A percentile compares a stretch with the other conserved stretches of the same genome.
Conservation (phyloP, 1,139 yeast genomes). For the Protomyces arabidopsidicola region DNA sequence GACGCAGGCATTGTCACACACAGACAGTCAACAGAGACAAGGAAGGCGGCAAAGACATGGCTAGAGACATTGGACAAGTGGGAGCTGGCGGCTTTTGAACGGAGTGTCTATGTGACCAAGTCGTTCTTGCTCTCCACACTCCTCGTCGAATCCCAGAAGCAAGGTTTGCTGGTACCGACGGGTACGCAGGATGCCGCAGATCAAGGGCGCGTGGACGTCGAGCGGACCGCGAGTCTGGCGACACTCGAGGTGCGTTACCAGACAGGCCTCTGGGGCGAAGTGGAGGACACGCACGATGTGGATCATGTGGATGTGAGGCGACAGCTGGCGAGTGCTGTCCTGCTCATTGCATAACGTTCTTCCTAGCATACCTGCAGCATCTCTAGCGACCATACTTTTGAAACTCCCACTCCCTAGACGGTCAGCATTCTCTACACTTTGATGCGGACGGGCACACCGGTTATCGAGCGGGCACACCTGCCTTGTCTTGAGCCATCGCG, state of each 20-base stretch:
- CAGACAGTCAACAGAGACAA: constrained; percentile 58
- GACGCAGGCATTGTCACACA: constrained; percentile 76
- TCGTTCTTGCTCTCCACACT: constrained; percentile 70
- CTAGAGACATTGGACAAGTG: constrained; percentile 58
- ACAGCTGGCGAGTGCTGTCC: constrained; percentile 58
- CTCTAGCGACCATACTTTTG: constrained; percentile 63
- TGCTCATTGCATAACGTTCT: constrained; percentile 7
- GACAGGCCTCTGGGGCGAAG: constrained; percentile 93
- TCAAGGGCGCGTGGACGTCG: constrained; percentile 45
- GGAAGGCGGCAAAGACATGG: constrained; percentile 61
- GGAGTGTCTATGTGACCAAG: constrained; percentile 76
- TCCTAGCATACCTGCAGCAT: neutral
- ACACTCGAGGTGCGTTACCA: constrained; percentile 79
- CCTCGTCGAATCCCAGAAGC: constrained; percentile 29
- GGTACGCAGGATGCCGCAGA: neutral
- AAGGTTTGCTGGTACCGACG: constrained; percentile 6
- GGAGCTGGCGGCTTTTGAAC: constrained; percentile 83
- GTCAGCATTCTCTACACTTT: neutral
- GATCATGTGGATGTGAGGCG: constrained; percentile 84
- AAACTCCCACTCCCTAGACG: constrained; percentile 59
- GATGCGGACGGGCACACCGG: constrained; percentile 35
- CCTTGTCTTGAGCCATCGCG: constrained; percentile 94
- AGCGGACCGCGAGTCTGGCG: constrained; percentile 71
- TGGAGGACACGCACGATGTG: constrained; percentile 96
- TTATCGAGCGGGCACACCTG: constrained; percentile 96